Conservation (phyloP, 2,329 filamentous ascomycete genomes). For the Teratosphaeria epicoccoides region DNA sequence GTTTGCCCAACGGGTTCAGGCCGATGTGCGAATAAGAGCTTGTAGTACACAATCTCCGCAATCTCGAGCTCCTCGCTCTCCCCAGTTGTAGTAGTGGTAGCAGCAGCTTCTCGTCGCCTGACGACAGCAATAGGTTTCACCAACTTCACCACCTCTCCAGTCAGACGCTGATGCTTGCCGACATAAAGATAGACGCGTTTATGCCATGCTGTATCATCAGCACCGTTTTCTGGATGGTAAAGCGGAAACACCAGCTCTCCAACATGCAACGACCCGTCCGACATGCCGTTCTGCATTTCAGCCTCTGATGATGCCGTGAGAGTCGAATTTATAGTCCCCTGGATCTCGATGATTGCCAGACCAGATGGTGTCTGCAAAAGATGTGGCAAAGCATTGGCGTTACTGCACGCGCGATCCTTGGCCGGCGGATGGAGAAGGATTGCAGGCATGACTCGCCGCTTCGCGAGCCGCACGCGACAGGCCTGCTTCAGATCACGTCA, state of each 20-base stretch:
- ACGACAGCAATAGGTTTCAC: slow-evolving; percentile 70
- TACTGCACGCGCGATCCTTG: neutral
- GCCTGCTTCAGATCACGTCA: too few relatives aligned
- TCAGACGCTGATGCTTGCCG: slow-evolving; percentile 77
- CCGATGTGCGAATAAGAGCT: slow-evolving; percentile 70
- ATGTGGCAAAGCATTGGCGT: slow-evolving; percentile 57
- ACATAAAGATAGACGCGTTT: slow-evolving; percentile 81
- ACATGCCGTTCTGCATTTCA: neutral
- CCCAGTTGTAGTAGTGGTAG: slow-evolving; percentile 23
- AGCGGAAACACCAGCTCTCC: slow-evolving; percentile 69
- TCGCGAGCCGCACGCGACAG: too few relatives aligned
- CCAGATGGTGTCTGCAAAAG: slow-evolving; percentile 82
- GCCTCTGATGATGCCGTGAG: slow-evolving; percentile 18
- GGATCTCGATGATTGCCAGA: slow-evolving; percentile 80
- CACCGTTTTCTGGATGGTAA: slow-evolving; percentile 45
- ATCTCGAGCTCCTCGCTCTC: slow-evolving; percentile 57
- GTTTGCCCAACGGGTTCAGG: slow-evolving; percentile 64
- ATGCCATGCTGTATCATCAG: slow-evolving; percentile 61
- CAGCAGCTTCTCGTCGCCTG: slow-evolving; percentile 36
- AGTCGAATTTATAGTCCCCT: slow-evolving; percentile 78
- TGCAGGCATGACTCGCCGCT: slow-evolving; percentile 8
- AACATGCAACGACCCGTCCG: slow-evolving; percentile 41
- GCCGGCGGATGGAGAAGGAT: slow-evolving; percentile 7
- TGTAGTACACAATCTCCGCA: slow-evolving; percentile 76
- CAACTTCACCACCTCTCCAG: slow-evolving; percentile 82